Percentiles rank a stretch among this genome's conserved stretches.
These are phyloP conservation scores for Rhizophagus prolifer DNA, from an alignment of 192 early-diverging fungal species.

Conservation along the genomic window DNA sequence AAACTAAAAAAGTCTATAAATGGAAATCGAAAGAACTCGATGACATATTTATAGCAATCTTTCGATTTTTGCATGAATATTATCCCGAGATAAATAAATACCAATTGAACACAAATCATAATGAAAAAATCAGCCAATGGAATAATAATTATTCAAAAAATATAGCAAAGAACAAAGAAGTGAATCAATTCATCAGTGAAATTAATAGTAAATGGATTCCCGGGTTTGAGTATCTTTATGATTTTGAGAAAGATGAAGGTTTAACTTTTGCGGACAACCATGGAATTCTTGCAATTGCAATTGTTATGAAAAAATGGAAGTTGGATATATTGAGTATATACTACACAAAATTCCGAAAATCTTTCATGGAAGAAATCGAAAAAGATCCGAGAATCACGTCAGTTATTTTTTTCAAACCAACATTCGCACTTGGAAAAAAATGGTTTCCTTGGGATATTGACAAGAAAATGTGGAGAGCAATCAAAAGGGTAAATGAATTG, in stretches of 20 bases:
- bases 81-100: too few species aligned
- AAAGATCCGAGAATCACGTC: not conserved
- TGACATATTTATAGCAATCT: too few species aligned
- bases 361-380: not conserved
- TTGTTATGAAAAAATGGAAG: not conserved
- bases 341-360: not conserved
- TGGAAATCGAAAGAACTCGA: too few species aligned
- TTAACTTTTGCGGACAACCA: not conserved
- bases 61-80: too few species aligned
- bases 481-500: not conserved
- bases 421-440: not conserved
- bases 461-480: not conserved
- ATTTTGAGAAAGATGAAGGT: not conserved
- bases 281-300: not conserved
- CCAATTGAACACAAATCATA: too few species aligned
- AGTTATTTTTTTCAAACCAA: not conserved
- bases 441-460: not conserved
- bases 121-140: too few species aligned
- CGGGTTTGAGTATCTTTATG: not conserved
- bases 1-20: too few species aligned
- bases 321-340: too few species aligned
- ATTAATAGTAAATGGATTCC: not conserved
- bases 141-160: too few species aligned
- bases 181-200: not conserved
- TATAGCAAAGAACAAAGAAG: too few species aligned